These are phyloP conservation scores for Cucumis hystrix DNA, from an alignment of 306 rosid genomes.

Conservation along the genomic window DNA sequence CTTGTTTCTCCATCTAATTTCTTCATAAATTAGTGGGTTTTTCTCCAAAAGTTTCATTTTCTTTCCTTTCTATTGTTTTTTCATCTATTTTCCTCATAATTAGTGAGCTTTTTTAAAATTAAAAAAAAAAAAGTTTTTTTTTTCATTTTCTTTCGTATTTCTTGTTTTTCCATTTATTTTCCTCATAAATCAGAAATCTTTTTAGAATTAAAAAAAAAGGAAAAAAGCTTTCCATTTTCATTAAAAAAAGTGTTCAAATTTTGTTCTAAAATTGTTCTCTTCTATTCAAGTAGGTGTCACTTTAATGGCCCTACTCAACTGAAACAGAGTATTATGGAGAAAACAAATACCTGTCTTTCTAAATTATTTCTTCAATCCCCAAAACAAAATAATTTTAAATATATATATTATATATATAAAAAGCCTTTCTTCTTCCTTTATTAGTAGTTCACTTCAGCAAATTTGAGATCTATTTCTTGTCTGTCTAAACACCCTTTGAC, in stretches of 20 bases:
- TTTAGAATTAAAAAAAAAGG: not conserved
- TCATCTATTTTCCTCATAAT: too few relatives aligned
- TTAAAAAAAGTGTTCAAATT: not conserved
- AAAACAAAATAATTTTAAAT: not conserved
- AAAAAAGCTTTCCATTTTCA: not conserved
- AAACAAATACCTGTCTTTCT: not conserved
- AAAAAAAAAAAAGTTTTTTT: too few relatives aligned
- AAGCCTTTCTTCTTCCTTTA: not conserved
- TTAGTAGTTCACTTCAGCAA: not conserved
- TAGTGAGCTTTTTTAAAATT: too few relatives aligned
- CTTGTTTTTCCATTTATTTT: too few relatives aligned
- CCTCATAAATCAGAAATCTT: too few relatives aligned
- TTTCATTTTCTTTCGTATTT: too few relatives aligned
- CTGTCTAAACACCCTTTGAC: not conserved
- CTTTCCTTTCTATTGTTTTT: too few relatives aligned
- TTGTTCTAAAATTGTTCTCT: constrained; percentile 1
- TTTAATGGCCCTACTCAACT: constrained; percentile 3
- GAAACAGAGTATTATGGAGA: not conserved
- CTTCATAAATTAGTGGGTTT: too few relatives aligned
- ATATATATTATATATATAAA: not conserved
- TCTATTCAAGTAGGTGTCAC: not conserved
- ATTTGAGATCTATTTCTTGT: constrained; percentile 2
- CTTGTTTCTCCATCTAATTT: too few relatives aligned
- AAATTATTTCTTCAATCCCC: not conserved
- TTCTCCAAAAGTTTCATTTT: too few relatives aligned